These are phyloP conservation scores for Penicillium psychrosexuale DNA, from an alignment of 2,329 filamentous ascomycete species.

Conservation along the genomic window DNA sequence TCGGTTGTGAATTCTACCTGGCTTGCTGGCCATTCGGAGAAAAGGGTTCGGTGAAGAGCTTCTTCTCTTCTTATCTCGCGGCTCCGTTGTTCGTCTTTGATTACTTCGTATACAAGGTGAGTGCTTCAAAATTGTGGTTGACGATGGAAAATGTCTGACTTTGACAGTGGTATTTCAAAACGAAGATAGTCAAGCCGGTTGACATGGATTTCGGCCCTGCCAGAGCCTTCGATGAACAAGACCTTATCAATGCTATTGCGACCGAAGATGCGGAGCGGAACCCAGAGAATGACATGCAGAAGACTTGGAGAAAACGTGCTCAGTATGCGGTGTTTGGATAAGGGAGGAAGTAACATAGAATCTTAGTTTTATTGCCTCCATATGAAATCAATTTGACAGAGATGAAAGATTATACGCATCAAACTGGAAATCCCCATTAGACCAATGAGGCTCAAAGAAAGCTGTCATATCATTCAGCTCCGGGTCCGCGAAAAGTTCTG, in stretches of 20 bases:
- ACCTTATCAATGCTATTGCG: constrained; percentile 15
- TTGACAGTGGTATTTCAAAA: constrained; percentile 19
- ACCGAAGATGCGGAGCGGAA: not conserved
- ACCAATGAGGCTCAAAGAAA: constrained; percentile 13
- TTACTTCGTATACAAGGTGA: constrained; percentile 28
- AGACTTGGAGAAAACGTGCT: constrained; percentile 13
- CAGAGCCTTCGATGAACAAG: constrained; percentile 25
- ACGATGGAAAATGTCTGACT: not conserved
- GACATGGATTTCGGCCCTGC: constrained; percentile 26
- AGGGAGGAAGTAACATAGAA: not conserved
- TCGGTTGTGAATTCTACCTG: constrained; percentile 35
- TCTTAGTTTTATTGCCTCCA: not conserved
- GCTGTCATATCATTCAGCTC: constrained; percentile 9
- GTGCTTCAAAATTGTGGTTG: not conserved
- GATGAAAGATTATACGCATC: constrained; percentile 6
- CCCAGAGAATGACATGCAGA: not conserved
- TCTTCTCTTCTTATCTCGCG: constrained; percentile 34
- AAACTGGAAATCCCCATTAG: constrained; percentile 4
- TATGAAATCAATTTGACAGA: not conserved
- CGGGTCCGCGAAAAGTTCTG: constrained; percentile 1
- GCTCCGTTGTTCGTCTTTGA: constrained; percentile 33
- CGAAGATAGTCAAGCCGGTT: constrained; percentile 21
- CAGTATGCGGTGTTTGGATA: constrained; percentile 18
- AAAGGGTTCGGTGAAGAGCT: constrained; percentile 29
- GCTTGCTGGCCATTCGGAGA: constrained; percentile 31